Percentiles rank a stretch among this genome's conserved stretches.
These are phyloP conservation scores for Cercospora zeina DNA, from an alignment of 2,329 filamentous ascomycete species.

Conservation along the genomic window DNA sequence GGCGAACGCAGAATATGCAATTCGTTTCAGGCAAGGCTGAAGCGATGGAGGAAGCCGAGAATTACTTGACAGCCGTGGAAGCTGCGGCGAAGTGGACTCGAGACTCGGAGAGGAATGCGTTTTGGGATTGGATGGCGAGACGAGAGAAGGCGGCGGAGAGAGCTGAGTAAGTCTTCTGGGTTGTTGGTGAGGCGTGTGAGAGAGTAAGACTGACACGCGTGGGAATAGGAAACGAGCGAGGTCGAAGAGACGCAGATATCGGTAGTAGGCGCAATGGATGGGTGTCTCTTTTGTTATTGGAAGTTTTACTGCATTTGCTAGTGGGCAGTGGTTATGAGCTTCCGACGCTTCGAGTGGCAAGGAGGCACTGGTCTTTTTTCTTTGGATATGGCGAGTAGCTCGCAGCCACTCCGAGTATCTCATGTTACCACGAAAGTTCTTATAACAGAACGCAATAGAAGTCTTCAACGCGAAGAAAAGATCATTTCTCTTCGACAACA, in stretches of 20 bases:
- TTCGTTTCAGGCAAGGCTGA: background rate
- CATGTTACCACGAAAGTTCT: no score
- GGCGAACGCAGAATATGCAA: background rate
- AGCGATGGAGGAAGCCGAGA: background rate
- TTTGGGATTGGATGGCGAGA: background rate
- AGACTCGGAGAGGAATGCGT: background rate
- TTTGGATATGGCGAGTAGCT: no score
- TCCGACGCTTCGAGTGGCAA: background rate
- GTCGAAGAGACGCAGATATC: background rate
- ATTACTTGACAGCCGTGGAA: background rate
- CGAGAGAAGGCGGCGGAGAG: background rate
- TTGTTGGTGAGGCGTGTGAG: background rate
- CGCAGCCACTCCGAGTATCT: no score
- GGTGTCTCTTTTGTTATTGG: background rate
- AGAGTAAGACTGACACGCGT: background rate
- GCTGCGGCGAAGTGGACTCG: background rate
- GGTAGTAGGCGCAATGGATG: background rate
- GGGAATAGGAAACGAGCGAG: background rate
- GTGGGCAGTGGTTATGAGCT: background rate
- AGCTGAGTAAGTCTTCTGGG: background rate
- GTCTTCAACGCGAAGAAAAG: no score
- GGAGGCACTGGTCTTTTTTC: background rate
- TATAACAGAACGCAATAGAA: no score
- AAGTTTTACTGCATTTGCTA: background rate
- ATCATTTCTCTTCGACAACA: no score